Evolutionary conservation across 495 filamentous ascomycete genomes (phyloP).

Genomic region (Podospora tetraspora): DNA sequence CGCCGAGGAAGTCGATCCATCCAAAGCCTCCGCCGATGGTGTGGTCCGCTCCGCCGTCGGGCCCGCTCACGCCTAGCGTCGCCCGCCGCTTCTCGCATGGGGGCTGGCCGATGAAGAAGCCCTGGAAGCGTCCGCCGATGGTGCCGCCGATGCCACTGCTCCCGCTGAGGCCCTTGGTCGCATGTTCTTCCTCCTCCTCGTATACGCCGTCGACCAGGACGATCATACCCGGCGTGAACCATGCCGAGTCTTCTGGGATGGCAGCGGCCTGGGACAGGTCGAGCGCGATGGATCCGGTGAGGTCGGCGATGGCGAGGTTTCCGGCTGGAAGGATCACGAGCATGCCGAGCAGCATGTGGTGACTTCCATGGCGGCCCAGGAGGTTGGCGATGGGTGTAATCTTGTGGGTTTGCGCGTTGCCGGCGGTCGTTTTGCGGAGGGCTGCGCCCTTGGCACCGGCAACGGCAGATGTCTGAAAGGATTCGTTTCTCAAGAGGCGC

Average conservation of each 20-base stretch:
- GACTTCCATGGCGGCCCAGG: slow-evolving; percentile 77
- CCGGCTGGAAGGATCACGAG: slow-evolving; percentile 79
- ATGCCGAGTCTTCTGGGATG: slow-evolving; percentile 79
- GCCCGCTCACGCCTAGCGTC: slow-evolving; percentile 62
- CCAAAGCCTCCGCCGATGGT: slow-evolving; percentile 79
- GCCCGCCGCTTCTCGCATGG: slow-evolving; percentile 78
- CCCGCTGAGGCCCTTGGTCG: slow-evolving; percentile 61
- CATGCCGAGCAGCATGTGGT: slow-evolving; percentile 82
- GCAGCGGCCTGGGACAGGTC: slow-evolving; percentile 75
- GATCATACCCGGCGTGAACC: slow-evolving; percentile 93
- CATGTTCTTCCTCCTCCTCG: slow-evolving; percentile 75
- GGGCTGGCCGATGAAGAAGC: slow-evolving; percentile 81
- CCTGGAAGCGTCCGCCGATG: slow-evolving; percentile 84
- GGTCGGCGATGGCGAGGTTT: slow-evolving; percentile 71
- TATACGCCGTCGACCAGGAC: slow-evolving; percentile 90
- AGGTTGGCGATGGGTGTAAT: slow-evolving; percentile 91
- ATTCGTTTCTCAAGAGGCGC: slow-evolving; percentile 83
- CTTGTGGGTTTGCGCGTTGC: slow-evolving; percentile 64
- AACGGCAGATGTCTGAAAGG: slow-evolving; percentile 77
- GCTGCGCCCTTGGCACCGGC: slow-evolving; percentile 42
- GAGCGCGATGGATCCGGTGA: slow-evolving; percentile 79
- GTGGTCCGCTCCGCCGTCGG: slow-evolving; percentile 49
- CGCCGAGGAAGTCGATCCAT: slow-evolving; percentile 92
- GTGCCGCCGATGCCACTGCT: slow-evolving; percentile 78
- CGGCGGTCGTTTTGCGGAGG: slow-evolving; percentile 52